Percentiles rank a stretch among this genome's conserved stretches.
Conservation (phyloP, 371 early-diverging fungal genomes). For the Coemansia sp. region DNA sequence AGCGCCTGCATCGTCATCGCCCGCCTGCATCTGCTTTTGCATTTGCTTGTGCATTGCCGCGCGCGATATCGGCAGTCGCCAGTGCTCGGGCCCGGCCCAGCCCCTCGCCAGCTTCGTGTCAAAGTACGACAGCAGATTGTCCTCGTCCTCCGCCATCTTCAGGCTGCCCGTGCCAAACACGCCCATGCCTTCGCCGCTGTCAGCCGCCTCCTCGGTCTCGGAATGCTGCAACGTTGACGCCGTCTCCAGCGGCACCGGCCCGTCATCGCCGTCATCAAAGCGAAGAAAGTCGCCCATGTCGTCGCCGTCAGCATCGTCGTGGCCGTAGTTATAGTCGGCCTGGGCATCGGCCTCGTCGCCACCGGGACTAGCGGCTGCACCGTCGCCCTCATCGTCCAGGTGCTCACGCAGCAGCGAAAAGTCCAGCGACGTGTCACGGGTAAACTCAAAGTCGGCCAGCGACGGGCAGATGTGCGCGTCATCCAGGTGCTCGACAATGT, state of each 20-base stretch:
- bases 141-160: slow-evolving; percentile 55
- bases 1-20: slow-evolving; percentile 8
- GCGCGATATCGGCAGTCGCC: slow-evolving; percentile 66
- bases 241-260: slow-evolving; percentile 37
- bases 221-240: slow-evolving; percentile 33
- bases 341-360: slow-evolving; percentile 14
- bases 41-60: slow-evolving; percentile 41
- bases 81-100: slow-evolving; percentile 97
- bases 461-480: slow-evolving; percentile 46
- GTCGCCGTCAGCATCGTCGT: slow-evolving; percentile 43
- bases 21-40: slow-evolving; percentile 8
- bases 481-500: slow-evolving; percentile 28
- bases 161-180: slow-evolving; percentile 42
- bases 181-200: slow-evolving; percentile 37
- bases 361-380: neutral
- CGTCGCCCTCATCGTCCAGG: slow-evolving; percentile 28
- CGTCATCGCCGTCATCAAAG: slow-evolving; percentile 45
- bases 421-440: slow-evolving; percentile 44
- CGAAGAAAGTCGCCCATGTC: slow-evolving; percentile 39
- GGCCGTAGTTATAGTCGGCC: slow-evolving; percentile 17
- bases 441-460: slow-evolving; percentile 47
- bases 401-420: slow-evolving; percentile 46
- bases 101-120: slow-evolving; percentile 74
- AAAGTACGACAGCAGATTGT: slow-evolving; percentile 84
- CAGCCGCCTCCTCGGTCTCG: slow-evolving; percentile 50